These are phyloP conservation scores for Tarenaya hassleriana DNA, from an alignment of 345 rosid genomes.

Conservation along the genomic window DNA sequence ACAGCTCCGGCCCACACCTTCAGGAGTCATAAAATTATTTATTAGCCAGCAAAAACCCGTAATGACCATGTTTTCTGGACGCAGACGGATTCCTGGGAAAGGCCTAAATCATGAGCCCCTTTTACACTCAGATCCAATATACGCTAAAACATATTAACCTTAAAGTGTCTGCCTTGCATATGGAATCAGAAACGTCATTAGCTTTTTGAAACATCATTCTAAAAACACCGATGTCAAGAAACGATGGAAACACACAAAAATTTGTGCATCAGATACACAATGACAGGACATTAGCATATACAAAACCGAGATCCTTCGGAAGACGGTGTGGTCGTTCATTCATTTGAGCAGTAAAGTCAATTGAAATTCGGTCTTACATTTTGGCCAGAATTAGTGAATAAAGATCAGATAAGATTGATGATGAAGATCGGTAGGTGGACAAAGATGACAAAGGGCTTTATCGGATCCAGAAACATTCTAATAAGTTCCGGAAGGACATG, in stretches of 20 bases:
- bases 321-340: not conserved
- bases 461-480: constrained; percentile 80
- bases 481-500: constrained; percentile 88
- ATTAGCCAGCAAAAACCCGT: not conserved
- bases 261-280: too few species aligned
- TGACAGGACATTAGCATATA: constrained; percentile 1
- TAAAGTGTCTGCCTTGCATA: too few species aligned
- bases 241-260: not conserved
- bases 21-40: constrained; percentile 17
- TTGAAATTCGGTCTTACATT: too few species aligned
- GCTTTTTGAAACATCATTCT: not conserved
- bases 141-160: too few species aligned
- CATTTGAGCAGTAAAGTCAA: too few species aligned
- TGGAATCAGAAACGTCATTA: too few species aligned
- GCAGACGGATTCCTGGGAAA: too few species aligned
- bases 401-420: constrained; percentile 43
- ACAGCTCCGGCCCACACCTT: constrained; percentile 84
- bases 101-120: too few species aligned
- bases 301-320: not conserved
- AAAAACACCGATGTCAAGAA: not conserved
- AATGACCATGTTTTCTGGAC: not conserved
- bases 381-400: too few species aligned
- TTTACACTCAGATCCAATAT: too few species aligned
- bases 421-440: constrained; percentile 67
- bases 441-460: constrained; percentile 50